Percentiles rank a stretch among this genome's conserved stretches.
Conservation (phyloP, 768 basidiomycete genomes). For the Flagelloscypha sp. region DNA sequence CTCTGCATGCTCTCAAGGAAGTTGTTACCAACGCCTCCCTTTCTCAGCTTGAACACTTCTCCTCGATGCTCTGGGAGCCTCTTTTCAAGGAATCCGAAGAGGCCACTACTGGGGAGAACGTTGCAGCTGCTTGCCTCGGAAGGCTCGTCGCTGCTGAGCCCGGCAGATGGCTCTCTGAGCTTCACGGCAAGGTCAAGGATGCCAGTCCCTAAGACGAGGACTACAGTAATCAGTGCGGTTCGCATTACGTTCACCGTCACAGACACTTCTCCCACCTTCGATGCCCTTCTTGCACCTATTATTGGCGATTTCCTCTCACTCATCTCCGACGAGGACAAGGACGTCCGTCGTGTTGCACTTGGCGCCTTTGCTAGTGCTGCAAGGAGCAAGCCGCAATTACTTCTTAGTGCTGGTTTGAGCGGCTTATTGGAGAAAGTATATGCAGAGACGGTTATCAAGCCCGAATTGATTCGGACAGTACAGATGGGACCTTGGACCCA, state of each 20-base stretch:
- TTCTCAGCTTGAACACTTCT: constrained; percentile 76
- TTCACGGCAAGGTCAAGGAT: constrained; percentile 57
- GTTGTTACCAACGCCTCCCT: constrained; percentile 88
- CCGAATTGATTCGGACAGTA: constrained; percentile 76
- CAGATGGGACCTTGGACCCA: constrained; percentile 98
- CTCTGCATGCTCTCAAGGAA: constrained; percentile 91
- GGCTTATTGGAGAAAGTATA: constrained; percentile 77
- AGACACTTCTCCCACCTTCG: constrained; percentile 77
- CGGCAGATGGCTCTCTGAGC: constrained; percentile 81
- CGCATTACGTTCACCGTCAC: constrained; percentile 89
- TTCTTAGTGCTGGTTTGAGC: constrained; percentile 78
- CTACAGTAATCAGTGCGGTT: constrained; percentile 88
- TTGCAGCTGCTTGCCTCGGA: constrained; percentile 93
- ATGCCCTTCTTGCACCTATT: constrained; percentile 81
- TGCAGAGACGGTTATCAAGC: constrained; percentile 74
- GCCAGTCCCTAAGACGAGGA: constrained; percentile 53
- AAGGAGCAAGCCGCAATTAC: constrained; percentile 87
- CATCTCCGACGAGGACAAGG: constrained; percentile 87
- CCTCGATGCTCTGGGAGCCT: constrained; percentile 86
- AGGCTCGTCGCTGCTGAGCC: constrained; percentile 92
- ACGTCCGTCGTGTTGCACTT: constrained; percentile 82
- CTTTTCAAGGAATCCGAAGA: constrained; percentile 93
- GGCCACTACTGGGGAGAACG: constrained; percentile 84
- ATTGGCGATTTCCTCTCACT: constrained; percentile 88
- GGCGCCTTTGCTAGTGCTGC: constrained; percentile 92